Conservation (phyloP, 148 eudicot genomes). For the Silene latifolia region DNA sequence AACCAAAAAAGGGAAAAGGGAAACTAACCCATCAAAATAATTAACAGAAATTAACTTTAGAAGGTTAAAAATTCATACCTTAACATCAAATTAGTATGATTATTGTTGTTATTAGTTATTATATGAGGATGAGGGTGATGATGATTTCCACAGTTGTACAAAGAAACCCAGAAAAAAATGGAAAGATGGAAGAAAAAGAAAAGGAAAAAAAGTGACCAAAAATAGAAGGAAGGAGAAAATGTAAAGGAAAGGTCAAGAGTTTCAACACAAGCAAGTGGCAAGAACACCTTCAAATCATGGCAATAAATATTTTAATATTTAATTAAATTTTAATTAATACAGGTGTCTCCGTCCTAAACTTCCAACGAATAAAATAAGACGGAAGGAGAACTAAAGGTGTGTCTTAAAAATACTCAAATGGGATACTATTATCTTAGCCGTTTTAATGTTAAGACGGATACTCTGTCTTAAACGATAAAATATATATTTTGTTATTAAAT, state of each 20-base stretch:
- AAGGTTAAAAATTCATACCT: constrained; percentile 13
- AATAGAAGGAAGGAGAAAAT: constrained; percentile 17
- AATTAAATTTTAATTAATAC: no score
- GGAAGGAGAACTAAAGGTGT: no score
- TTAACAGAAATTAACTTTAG: constrained; percentile 2
- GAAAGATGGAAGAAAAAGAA: constrained; percentile 4
- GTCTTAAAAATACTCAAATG: no score
- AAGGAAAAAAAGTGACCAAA: constrained; percentile 21
- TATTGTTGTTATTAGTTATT: neutral
- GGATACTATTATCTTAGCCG: no score
- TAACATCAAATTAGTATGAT: neutral
- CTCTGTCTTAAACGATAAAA: no score
- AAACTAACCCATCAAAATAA: neutral
- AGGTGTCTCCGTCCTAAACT: no score
- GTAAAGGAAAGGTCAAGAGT: constrained; percentile 26
- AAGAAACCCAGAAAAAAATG: constrained; percentile 1
- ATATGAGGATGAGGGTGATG: neutral
- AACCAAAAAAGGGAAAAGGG: neutral
- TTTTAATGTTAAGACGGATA: no score
- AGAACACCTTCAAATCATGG: constrained; percentile 5
- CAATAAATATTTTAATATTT: neutral
- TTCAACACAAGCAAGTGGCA: constrained; percentile 14
- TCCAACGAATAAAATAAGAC: no score
- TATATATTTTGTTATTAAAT: no score
- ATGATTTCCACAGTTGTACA: constrained; percentile 8